Conservation (phyloP, 345 rosid species). For the Iberis pinnata region DNA sequence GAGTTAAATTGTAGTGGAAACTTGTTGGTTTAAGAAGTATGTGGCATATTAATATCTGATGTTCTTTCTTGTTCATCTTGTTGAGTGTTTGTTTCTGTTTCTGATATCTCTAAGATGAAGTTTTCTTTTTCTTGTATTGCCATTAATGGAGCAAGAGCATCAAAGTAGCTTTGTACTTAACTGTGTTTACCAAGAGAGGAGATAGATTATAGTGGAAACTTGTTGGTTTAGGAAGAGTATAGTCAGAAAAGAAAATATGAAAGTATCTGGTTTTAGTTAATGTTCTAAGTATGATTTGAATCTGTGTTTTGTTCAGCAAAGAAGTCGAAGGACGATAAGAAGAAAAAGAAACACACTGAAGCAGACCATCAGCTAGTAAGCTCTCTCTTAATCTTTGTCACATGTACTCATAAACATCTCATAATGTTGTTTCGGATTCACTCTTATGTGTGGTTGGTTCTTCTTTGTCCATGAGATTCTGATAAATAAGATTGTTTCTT, state of each 20-base stretch:
- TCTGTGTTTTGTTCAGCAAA: conserved; percentile 42
- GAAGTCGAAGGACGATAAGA: conserved; percentile 72
- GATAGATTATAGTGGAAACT: background rate
- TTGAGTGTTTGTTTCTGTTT: conserved; percentile 8
- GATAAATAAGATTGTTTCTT: background rate
- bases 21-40: background rate
- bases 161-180: background rate
- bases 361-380: conserved; percentile 41
- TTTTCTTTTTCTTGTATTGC: too few relatives aligned
- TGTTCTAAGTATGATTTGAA: background rate
- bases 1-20: background rate
- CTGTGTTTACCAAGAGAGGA: background rate
- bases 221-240: background rate
- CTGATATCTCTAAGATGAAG: too few relatives aligned
- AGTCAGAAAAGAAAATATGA: background rate
- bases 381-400: conserved; percentile 6
- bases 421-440: background rate
- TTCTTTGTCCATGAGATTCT: background rate
- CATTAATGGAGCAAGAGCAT: too few relatives aligned
- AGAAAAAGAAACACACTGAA: conserved; percentile 41
- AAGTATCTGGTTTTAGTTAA: background rate
- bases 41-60: background rate
- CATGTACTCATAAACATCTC: background rate
- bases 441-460: too few relatives aligned
- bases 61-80: conserved; percentile 10